Base-by-base conservation (phyloP, 1,139 yeast species). In the Taphrina pruni region DNA sequence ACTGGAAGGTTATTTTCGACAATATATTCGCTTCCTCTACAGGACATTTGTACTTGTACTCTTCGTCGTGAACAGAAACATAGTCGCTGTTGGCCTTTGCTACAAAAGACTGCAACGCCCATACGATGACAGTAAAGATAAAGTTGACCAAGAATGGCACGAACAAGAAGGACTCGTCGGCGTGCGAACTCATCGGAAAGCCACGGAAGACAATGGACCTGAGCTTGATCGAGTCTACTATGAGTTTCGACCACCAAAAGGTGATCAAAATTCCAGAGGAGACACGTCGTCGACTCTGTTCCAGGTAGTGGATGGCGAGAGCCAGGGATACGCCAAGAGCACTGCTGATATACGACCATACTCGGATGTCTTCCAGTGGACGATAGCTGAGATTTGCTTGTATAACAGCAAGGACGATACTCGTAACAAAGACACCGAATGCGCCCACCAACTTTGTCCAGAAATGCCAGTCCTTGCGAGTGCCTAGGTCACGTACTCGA, bases 21-120 rank as follows among this genome's bases (percentile, higher is more conserved):
- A 93, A 92, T 21, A 93, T 81, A 76, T 93, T 89, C 11, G 99
- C 96, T 46, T 80, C 80, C 75, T 93, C 98, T 72, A 85, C 87
- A 2, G 97, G 96, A 72, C 97, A 72, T 84, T 83, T 86, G 65
- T 78, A 73, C 54, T 77, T 77, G 9, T 79, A 72, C 46, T 79
- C 80, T 67, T 81, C 83, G 45, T 79, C 77, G 32, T 52, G 51
- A 9, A 65, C 8, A n/a, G 52, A 32, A 48, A 45, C 46, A 46
- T 65, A 65, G n/a, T 26, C 46, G 21, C 58, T 52, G 39, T 65
- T 65, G 8, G 64, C 69, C 46, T 65, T 65, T n/a, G 69, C 58
- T 12, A 65, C 58, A n/a, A 65, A 57, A n/a, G 60, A 50, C 45
- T 65, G 64, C 26, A 73, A 70, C 55, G 46, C 32, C 43, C 21